Evolutionary conservation across 169 alveolate species (phyloP).

Genomic region (Cryptosporidium sp.): DNA sequence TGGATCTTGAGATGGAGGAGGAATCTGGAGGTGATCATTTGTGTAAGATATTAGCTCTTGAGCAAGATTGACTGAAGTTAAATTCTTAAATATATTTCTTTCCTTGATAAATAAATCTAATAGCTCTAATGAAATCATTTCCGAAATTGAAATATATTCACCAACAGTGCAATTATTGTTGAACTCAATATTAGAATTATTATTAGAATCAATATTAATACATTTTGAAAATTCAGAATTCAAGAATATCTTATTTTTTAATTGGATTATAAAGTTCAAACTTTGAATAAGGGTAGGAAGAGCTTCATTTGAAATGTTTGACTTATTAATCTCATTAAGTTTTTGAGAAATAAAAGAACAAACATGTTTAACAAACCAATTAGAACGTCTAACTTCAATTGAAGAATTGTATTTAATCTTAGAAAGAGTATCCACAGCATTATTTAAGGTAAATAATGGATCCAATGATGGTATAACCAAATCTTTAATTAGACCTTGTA

Average conservation of each 20-base stretch:
- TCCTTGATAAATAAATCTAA: not conserved
- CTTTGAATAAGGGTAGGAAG: constrained; percentile 32
- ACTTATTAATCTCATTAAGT: not conserved
- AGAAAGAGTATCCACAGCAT: not conserved
- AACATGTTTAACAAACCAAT: constrained; percentile 33
- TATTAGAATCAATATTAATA: not conserved
- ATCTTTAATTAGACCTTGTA: constrained; percentile 23
- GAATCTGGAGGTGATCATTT: constrained; percentile 14
- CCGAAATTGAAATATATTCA: constrained; percentile 32
- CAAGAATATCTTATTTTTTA: not conserved
- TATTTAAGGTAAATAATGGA: constrained; percentile 26
- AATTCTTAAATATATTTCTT: constrained; percentile 1
- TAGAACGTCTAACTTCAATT: constrained; percentile 50
- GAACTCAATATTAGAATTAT: not conserved
- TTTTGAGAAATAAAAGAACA: constrained; percentile 4
- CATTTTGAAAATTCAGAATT: constrained; percentile 11
- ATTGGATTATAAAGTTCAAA: not conserved
- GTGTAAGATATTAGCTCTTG: constrained; percentile 34
- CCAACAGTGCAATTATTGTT: not conserved
- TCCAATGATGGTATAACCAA: constrained; percentile 42
- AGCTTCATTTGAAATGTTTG: not conserved
- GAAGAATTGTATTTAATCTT: constrained; percentile 38
- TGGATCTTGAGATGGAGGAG: constrained; percentile 19
- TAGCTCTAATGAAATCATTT: not conserved
- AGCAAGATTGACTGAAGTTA: constrained; percentile 23